Evolutionary conservation across 139 green algal species (phyloP).

Genomic region (Chlamydomonas incerta): DNA sequence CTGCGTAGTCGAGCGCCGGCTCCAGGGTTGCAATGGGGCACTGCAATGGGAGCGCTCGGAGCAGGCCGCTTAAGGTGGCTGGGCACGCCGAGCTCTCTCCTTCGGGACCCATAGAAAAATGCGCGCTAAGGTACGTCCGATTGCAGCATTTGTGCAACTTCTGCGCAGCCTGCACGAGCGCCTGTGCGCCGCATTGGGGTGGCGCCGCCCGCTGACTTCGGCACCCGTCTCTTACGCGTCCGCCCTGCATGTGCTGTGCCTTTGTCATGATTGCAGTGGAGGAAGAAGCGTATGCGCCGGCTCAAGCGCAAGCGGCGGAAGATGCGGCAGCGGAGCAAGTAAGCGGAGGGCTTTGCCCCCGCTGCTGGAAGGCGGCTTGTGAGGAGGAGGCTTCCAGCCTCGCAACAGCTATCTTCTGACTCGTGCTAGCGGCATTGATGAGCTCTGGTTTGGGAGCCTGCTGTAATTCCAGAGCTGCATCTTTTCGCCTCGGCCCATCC

Average conservation of each 20-base stretch:
- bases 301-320: conserved; percentile 72
- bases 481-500: background rate
- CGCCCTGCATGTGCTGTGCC: background rate
- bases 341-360: background rate
- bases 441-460: conserved; percentile 41
- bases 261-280: conserved; percentile 49
- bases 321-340: conserved; percentile 57
- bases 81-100: background rate
- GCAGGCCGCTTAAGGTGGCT: too few relatives aligned
- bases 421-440: background rate
- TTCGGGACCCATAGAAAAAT: background rate
- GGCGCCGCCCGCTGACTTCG: too few relatives aligned
- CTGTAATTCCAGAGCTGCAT: conserved; percentile 20
- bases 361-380: background rate
- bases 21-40: too few relatives aligned
- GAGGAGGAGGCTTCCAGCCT: background rate
- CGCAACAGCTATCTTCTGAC: background rate
- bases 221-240: too few relatives aligned
- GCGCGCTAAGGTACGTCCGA: background rate
- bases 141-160: background rate
- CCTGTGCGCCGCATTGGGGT: background rate
- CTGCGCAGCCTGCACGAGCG: too few relatives aligned
- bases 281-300: conserved; percentile 71
- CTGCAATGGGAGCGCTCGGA: too few relatives aligned
- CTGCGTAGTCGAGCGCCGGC: too few relatives aligned